Evolutionary conservation across 176 grass and related monocot species (phyloP).

Genomic region (Ensete glaucum): DNA sequence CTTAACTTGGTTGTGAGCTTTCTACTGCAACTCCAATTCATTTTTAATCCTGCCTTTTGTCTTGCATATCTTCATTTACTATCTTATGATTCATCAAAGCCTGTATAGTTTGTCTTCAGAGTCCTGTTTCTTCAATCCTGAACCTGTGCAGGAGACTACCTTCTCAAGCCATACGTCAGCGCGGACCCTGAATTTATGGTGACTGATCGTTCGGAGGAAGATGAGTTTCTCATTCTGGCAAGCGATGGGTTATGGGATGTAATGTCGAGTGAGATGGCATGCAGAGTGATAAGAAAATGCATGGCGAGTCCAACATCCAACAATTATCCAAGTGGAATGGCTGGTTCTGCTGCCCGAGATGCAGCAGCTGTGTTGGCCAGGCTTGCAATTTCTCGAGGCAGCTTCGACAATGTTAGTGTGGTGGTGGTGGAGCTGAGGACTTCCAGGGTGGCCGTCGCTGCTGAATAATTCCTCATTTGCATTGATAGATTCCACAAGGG

Average conservation of each 20-base stretch:
- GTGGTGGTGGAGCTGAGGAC: slow-evolving; percentile 6
- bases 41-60: no score
- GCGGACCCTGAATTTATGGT: neutral
- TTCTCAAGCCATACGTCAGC: slow-evolving; percentile 10
- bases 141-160: neutral
- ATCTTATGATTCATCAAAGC: neutral
- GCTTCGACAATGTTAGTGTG: slow-evolving; percentile 1
- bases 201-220: neutral
- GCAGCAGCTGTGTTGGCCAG: slow-evolving; percentile 7
- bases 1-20: no score
- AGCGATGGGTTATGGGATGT: slow-evolving; percentile 4
- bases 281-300: slow-evolving; percentile 1
- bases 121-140: neutral
- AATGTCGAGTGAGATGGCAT: neutral
- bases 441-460: no score
- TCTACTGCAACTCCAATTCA: no score
- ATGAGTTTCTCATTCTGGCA: slow-evolving; percentile 7
- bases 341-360: neutral
- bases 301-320: neutral
- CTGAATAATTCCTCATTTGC: neutral
- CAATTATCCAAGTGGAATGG: no score
- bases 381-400: slow-evolving; percentile 13
- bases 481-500: neutral
- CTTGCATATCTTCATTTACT: neutral
- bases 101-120: neutral